Percentiles rank a stretch among this genome's conserved stretches.
phyloP scores from a whole-genome alignment of 1,284 basidiomycete genomes.

The Trametes hirsuta region DNA sequence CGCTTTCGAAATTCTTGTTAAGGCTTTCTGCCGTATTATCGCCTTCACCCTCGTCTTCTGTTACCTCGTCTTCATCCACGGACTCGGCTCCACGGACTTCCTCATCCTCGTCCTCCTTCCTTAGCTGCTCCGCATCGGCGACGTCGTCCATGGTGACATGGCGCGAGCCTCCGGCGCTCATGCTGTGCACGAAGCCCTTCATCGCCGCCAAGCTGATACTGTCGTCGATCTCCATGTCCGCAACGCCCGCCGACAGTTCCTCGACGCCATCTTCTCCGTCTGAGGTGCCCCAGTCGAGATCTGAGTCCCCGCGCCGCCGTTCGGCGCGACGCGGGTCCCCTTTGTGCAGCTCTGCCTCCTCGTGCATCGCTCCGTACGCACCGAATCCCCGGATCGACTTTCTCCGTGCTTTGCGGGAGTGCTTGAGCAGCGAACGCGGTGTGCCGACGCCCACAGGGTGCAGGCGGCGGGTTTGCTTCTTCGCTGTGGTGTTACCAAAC shows the following conservation, averaged over 20 bases:
- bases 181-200: slow-evolving; percentile 56
- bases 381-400: slow-evolving; percentile 45
- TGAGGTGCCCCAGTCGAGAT: slow-evolving; percentile 72
- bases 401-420: slow-evolving; percentile 30
- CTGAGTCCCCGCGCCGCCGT: slow-evolving; percentile 65
- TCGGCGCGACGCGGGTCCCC: slow-evolving; percentile 51
- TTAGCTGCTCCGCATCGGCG: slow-evolving; percentile 54
- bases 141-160: slow-evolving; percentile 72
- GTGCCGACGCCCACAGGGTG: slow-evolving; percentile 29
- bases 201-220: slow-evolving; percentile 54
- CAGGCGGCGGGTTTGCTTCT: slow-evolving; percentile 25
- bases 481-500: slow-evolving; percentile 9
- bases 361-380: slow-evolving; percentile 55
- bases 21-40: background rate
- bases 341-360: slow-evolving; percentile 53
- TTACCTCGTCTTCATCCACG: slow-evolving; percentile 49
- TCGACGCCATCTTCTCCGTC: slow-evolving; percentile 46
- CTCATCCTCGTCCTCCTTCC: slow-evolving; percentile 54
- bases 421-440: slow-evolving; percentile 28
- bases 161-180: slow-evolving; percentile 48
- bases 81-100: slow-evolving; percentile 21
- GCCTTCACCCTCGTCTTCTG: slow-evolving; percentile 16
- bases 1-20: slow-evolving; percentile 27
- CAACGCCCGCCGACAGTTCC: slow-evolving; percentile 41
- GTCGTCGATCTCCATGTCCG: slow-evolving; percentile 63